Percentiles rank a stretch among this genome's conserved stretches.
These are phyloP conservation scores for Cyclotella kingstonii DNA, from an alignment of 108 stramenopile genomes.

Conservation along the genomic window DNA sequence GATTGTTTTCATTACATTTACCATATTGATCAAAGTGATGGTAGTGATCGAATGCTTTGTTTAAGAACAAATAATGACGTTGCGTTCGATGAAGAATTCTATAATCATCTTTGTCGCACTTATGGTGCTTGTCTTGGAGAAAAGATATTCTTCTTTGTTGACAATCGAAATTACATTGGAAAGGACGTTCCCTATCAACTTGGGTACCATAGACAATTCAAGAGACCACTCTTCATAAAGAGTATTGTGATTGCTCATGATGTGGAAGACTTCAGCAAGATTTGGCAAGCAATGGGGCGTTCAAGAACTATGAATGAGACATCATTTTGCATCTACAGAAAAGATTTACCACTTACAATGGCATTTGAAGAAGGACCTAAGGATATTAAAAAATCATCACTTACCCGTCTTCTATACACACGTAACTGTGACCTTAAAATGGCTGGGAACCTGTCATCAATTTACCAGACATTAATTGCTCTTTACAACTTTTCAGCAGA, in stretches of 20 bases:
- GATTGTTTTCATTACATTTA: constrained; percentile 53
- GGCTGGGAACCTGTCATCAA: constrained; percentile 54
- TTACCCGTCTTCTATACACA: constrained; percentile 48
- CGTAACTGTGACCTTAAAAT: constrained; percentile 52
- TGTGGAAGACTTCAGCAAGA: constrained; percentile 58
- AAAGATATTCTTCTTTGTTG: constrained; percentile 47
- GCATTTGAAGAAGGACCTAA: constrained; percentile 11
- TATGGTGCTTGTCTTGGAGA: constrained; percentile 41
- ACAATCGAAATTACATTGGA: constrained; percentile 50
- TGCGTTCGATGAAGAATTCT: constrained; percentile 55
- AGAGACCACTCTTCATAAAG: constrained; percentile 36
- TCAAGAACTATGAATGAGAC: constrained; percentile 59
- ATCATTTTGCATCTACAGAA: constrained; percentile 49
- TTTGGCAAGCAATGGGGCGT: constrained; percentile 63
- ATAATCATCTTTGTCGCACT: constrained; percentile 42
- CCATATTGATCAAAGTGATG: constrained; percentile 53
- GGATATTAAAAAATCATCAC: constrained; percentile 43
- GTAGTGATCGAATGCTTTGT: constrained; percentile 52
- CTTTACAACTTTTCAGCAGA: constrained; percentile 41
- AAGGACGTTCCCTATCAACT: constrained; percentile 24
- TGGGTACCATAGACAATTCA: background rate
- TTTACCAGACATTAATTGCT: constrained; percentile 53
- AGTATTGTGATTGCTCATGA: constrained; percentile 58
- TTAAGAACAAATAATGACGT: constrained; percentile 50
- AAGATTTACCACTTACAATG: constrained; percentile 34